Conservation (phyloP, 1,284 basidiomycete genomes). For the Cystobasidium pallidum region DNA sequence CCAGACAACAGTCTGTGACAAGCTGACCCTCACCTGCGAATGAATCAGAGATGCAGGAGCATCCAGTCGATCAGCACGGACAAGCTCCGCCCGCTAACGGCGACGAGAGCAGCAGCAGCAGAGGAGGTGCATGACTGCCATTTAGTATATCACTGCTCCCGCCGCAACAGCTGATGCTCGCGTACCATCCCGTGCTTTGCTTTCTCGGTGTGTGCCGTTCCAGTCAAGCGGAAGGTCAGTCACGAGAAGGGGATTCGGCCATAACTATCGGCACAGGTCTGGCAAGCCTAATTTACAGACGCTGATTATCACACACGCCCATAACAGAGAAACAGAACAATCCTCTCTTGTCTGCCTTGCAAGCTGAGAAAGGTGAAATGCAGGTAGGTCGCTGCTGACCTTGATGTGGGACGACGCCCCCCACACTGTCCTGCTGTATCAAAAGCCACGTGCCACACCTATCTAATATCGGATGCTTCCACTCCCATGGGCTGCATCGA, state of each 20-base stretch:
- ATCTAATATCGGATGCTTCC: not conserved
- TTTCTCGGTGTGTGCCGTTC: no score
- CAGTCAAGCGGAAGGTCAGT: no score
- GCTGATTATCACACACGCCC: not conserved
- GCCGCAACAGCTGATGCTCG: no score
- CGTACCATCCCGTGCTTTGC: no score
- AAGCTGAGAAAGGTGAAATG: conserved; percentile 8
- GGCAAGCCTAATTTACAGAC: not conserved
- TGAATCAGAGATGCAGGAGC: not conserved
- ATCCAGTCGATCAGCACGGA: conserved; percentile 8
- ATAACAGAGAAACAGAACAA: conserved; percentile 11
- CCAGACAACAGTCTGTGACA: no score
- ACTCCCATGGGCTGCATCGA: not conserved
- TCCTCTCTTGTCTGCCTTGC: conserved; percentile 15
- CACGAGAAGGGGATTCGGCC: not conserved
- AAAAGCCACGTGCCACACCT: not conserved
- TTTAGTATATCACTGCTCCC: no score
- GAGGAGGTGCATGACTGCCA: not conserved
- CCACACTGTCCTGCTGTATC: not conserved
- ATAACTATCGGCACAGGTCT: no score
- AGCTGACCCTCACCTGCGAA: no score
- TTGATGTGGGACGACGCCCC: no score
- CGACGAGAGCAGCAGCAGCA: conserved; percentile 2
- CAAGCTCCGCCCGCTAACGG: not conserved
- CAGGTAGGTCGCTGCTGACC: not conserved